A percentile compares a stretch with the other conserved stretches of the same genome.
phyloP scores from a whole-genome alignment of 2,329 filamentous ascomycete species.

The Hypoxylon sp. region DNA sequence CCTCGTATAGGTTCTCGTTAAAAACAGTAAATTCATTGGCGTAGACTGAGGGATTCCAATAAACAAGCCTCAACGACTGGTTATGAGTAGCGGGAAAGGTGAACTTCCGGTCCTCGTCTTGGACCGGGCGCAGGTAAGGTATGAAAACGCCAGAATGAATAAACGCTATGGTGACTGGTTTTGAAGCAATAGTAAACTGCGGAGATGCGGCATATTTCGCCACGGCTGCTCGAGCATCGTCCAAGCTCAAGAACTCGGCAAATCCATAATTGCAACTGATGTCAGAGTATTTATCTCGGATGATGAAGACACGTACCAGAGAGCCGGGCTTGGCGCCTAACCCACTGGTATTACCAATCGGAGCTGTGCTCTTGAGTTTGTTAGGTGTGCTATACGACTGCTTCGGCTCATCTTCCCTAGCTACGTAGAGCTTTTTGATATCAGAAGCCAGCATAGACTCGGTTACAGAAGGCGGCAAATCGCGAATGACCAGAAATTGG shows the following conservation, averaged over 20 bases:
- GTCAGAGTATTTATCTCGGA: slow-evolving; percentile 78
- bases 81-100: slow-evolving; percentile 81
- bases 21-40: slow-evolving; percentile 75
- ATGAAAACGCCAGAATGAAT: slow-evolving; percentile 90
- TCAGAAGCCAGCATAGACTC: slow-evolving; percentile 81
- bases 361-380: slow-evolving; percentile 73
- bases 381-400: slow-evolving; percentile 62
- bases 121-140: slow-evolving; percentile 73
- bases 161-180: slow-evolving; percentile 78
- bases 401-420: slow-evolving; percentile 67
- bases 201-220: slow-evolving; percentile 79
- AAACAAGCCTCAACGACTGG: slow-evolving; percentile 76
- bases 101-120: slow-evolving; percentile 70
- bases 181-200: slow-evolving; percentile 83
- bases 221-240: slow-evolving; percentile 82
- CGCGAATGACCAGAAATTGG: slow-evolving; percentile 82
- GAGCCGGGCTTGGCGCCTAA: slow-evolving; percentile 80
- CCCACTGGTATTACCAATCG: slow-evolving; percentile 69
- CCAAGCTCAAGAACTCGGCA: slow-evolving; percentile 82
- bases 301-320: slow-evolving; percentile 81
- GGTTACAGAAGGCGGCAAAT: slow-evolving; percentile 77
- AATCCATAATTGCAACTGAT: slow-evolving; percentile 87
- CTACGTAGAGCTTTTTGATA: slow-evolving; percentile 78
- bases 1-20: slow-evolving; percentile 61
- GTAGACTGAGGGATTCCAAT: slow-evolving; percentile 83